Percentiles rank a stretch among this genome's conserved stretches.
phyloP scores from a whole-genome alignment of 805 yeast genomes.

The Candida insectorum region DNA sequence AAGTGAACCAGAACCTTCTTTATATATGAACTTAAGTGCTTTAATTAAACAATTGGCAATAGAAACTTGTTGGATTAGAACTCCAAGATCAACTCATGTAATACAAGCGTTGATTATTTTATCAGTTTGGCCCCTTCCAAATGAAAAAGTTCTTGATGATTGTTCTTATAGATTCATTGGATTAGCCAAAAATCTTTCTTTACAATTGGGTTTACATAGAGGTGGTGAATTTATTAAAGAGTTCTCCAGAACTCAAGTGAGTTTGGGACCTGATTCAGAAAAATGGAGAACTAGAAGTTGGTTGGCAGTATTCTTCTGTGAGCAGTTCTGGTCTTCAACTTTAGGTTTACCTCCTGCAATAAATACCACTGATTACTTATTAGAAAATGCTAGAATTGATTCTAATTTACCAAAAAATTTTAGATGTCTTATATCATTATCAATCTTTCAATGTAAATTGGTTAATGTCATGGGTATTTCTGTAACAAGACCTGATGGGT shows the following conservation, averaged over 20 bases:
- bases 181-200: conserved; percentile 76
- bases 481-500: conserved; percentile 82
- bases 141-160: conserved; percentile 88
- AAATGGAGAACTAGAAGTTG: conserved; percentile 93
- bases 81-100: conserved; percentile 91
- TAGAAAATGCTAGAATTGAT: conserved; percentile 76
- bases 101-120: conserved; percentile 85
- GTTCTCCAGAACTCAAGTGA: conserved; percentile 84
- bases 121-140: conserved; percentile 90
- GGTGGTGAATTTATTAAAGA: conserved; percentile 86
- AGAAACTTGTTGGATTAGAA: conserved; percentile 88
- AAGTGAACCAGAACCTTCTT: conserved; percentile 82
- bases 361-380: conserved; percentile 70
- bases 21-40: conserved; percentile 72
- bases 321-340: conserved; percentile 86
- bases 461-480: conserved; percentile 85
- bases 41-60: conserved; percentile 83
- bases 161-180: conserved; percentile 87
- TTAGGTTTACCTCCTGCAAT: conserved; percentile 86
- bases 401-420: conserved; percentile 62
- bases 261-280: conserved; percentile 81
- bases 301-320: conserved; percentile 84
- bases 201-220: conserved; percentile 85
- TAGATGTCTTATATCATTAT: conserved; percentile 65
- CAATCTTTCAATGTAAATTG: conserved; percentile 80